Conservation (phyloP, 2,329 filamentous ascomycete genomes). For the Talaromyces pinophilus region DNA sequence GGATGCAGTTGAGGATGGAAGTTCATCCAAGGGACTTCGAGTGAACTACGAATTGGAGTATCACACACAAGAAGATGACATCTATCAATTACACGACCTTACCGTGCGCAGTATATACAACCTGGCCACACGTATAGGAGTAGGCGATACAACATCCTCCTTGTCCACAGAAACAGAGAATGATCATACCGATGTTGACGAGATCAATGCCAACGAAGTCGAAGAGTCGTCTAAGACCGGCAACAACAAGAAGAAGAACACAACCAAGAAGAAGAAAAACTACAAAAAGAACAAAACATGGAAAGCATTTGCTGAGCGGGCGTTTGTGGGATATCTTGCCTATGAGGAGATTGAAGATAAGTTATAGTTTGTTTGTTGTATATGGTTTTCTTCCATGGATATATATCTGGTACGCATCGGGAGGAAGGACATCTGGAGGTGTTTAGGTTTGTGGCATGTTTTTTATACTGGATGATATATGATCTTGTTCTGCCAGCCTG, state of each 20-base stretch:
- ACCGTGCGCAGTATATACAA: constrained; percentile 80
- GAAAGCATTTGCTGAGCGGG: constrained; percentile 74
- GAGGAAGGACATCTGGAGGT: not conserved
- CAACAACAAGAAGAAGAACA: constrained; percentile 48
- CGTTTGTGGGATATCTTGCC: constrained; percentile 74
- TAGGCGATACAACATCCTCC: constrained; percentile 29
- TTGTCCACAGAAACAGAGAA: not conserved
- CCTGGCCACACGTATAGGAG: constrained; percentile 76
- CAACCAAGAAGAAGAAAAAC: constrained; percentile 55
- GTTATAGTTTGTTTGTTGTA: constrained; percentile 7
- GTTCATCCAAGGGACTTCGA: constrained; percentile 45
- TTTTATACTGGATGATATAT: not conserved
- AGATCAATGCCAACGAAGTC: constrained; percentile 20
- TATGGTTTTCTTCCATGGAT: not conserved
- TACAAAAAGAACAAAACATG: constrained; percentile 64
- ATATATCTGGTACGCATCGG: constrained; percentile 1
- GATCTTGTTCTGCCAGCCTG: not conserved
- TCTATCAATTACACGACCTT: constrained; percentile 76
- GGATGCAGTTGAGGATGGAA: constrained; percentile 18
- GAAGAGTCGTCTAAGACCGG: constrained; percentile 36
- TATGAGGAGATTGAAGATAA: constrained; percentile 61
- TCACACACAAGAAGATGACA: constrained; percentile 72
- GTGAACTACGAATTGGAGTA: constrained; percentile 85
- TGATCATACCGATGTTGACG: not conserved
- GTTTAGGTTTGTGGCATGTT: not conserved